These are phyloP conservation scores for Heritiera fomes DNA, from an alignment of 345 rosid species.

Conservation along the genomic window DNA sequence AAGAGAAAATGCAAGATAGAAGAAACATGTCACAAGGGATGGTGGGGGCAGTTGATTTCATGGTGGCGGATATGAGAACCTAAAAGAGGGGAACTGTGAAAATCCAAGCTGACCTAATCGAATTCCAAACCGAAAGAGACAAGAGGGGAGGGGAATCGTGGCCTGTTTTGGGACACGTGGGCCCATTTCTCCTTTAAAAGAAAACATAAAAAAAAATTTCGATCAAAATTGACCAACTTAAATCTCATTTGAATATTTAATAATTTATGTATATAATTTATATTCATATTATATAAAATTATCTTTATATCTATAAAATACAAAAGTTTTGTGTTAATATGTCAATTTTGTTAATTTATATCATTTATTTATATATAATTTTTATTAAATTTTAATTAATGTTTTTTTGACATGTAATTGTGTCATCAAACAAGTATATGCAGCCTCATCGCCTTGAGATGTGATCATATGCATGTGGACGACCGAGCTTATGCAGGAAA, in stretches of 20 bases:
- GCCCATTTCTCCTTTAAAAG: neutral
- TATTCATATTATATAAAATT: no score
- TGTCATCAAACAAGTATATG: no score
- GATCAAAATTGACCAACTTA: constrained; percentile 18
- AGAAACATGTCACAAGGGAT: neutral
- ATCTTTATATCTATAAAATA: no score
- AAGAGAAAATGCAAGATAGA: neutral
- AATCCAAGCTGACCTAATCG: neutral
- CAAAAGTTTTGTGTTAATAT: no score
- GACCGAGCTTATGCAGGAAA: constrained; percentile 15
- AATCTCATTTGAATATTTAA: neutral
- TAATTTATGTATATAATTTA: no score
- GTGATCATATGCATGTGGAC: constrained; percentile 25
- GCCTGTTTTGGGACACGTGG: neutral
- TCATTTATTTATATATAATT: no score
- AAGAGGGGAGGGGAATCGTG: neutral
- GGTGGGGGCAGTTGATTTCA: neutral
- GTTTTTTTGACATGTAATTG: no score
- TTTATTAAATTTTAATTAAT: no score
- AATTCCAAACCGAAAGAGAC: neutral
- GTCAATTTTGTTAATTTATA: no score
- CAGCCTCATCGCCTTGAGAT: no score
- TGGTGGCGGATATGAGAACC: neutral
- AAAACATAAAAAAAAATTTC: no score
- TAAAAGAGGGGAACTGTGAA: neutral